Base-by-base conservation (phyloP, 768 basidiomycete genomes). In the Lactarius trivialis region DNA sequence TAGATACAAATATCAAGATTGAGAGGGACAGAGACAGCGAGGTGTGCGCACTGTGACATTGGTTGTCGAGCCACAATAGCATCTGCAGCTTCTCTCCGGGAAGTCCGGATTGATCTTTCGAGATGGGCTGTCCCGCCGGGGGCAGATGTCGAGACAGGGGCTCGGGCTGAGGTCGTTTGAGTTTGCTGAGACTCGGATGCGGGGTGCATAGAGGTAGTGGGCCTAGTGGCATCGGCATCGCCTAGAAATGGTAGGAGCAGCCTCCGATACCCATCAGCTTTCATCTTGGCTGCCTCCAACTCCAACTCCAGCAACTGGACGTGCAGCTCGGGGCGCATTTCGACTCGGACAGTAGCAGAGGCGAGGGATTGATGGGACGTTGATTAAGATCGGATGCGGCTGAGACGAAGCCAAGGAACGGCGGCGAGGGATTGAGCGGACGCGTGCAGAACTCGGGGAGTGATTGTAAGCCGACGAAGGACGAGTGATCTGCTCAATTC, bases 391-490 rank as follows among this genome's bases (percentile, higher is more conserved):
- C 82, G 80, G 45, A 79, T 0, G 97, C 77, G 1, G 97, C 93
- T 5, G 96, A 85, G 52, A 99, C 82, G 72, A 99, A 89, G 15
- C 97, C 97, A 57, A 99, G 86, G 85, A 98, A 98, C 0, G 94
- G 88, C 0, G 97, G 97, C 0, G 93, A 97, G 1, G 97, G 97
- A 76, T 99, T 98, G 48, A 99, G 79, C 2, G 97, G 97, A 32
- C 97, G 86, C 26, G 97, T 95, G 78, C 96, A 98, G 77, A 99
- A 95, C 74, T 99, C 97, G 0, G 97, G 97, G 70, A 98, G 97
- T 1, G 97, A 92, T 76, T 99, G 97, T 49, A 99, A 79, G 26
- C 85, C 97, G 48, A 96, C 76, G 71, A 95, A 98, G 79, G 84
- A 99, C 2, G 93, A 91, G 74, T 99, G 97, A 68, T 91, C 95